Conservation (phyloP, 371 early-diverging fungal genomes). For the Saksenaea vasiformis region DNA sequence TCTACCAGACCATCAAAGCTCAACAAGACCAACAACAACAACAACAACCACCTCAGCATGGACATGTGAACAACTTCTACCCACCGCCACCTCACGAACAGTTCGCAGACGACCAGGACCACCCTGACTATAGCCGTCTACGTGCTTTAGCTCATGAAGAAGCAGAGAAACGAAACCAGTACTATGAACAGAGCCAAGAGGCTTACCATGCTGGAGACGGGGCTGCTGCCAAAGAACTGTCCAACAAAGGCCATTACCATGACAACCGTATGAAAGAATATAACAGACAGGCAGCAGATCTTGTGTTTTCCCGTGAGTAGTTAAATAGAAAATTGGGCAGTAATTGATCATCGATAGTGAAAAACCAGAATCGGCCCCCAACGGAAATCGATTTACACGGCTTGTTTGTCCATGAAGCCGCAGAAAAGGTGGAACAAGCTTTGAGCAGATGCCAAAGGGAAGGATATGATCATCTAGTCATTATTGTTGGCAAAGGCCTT, state of each 20-base stretch:
- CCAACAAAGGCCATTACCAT: constrained; percentile 54
- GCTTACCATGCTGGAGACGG: constrained; percentile 48
- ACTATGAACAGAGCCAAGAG: constrained; percentile 42
- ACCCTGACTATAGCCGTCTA: constrained; percentile 35
- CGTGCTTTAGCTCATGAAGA: constrained; percentile 44
- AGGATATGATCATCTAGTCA: constrained; percentile 43
- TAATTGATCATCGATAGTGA: constrained; percentile 22
- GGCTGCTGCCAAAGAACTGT: constrained; percentile 54
- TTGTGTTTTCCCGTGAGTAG: constrained; percentile 46
- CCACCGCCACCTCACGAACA: constrained; percentile 10
- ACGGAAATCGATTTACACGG: constrained; percentile 66
- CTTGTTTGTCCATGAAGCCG: constrained; percentile 59
- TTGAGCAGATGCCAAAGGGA: constrained; percentile 46
- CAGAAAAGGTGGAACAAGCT: constrained; percentile 53
- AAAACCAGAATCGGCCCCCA: constrained; percentile 47
- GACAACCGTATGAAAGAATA: constrained; percentile 54
- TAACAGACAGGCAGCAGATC: constrained; percentile 54
- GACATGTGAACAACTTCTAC: not conserved
- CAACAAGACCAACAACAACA: constrained; percentile 22
- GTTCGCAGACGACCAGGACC: constrained; percentile 27
- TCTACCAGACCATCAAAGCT: constrained; percentile 25
- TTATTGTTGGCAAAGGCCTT: constrained; percentile 66
- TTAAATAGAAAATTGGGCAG: not conserved
- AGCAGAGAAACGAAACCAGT: constrained; percentile 46
- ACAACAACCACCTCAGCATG: constrained; percentile 17